Conservation (phyloP, 257 asterid species). For the Perilla frutescens region DNA sequence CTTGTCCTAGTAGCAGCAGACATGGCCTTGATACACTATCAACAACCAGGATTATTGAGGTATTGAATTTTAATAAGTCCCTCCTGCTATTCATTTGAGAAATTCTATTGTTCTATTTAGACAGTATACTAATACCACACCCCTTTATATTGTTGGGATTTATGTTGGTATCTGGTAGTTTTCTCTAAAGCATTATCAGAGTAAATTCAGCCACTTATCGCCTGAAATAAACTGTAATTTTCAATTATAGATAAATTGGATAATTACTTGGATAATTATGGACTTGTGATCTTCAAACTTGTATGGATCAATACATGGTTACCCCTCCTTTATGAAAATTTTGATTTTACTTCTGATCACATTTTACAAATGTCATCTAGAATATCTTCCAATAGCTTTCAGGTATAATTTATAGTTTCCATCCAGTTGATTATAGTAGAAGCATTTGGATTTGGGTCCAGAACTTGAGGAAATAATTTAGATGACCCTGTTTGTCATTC, state of each 20-base stretch:
- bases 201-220: neutral
- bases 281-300: neutral
- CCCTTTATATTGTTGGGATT: neutral
- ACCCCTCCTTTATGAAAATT: neutral
- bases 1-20: slow-evolving; percentile 41
- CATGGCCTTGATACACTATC: slow-evolving; percentile 36
- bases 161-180: neutral
- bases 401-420: slow-evolving; percentile 10
- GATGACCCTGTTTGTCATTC: neutral
- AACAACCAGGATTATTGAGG: slow-evolving; percentile 43
- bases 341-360: neutral
- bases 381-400: slow-evolving; percentile 1
- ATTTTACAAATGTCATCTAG: neutral
- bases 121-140: slow-evolving; percentile 1
- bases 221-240: neutral
- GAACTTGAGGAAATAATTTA: neutral
- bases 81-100: slow-evolving; percentile 6
- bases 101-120: neutral
- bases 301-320: neutral
- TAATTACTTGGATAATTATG: neutral
- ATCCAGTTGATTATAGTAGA: slow-evolving; percentile 11
- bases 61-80: slow-evolving; percentile 32
- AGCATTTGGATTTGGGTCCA: slow-evolving; percentile 1
- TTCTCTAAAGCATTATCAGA: neutral
- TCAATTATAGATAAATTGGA: neutral